Percentiles rank a stretch among this genome's conserved stretches.
These are phyloP conservation scores for Penicillium alfredii DNA, from an alignment of 495 filamentous ascomycete species.

Conservation along the genomic window DNA sequence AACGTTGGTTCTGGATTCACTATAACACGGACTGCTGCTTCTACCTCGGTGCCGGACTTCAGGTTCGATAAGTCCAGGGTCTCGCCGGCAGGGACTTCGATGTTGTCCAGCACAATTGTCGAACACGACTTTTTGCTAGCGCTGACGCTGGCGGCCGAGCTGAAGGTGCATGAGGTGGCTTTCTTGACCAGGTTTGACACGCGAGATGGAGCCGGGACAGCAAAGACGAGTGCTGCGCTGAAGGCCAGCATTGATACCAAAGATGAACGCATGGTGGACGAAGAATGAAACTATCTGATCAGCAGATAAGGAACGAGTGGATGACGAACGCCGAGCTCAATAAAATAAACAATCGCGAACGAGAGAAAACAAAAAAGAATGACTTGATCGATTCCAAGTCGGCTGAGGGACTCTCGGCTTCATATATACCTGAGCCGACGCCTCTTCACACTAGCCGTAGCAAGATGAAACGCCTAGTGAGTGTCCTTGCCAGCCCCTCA, in stretches of 20 bases:
- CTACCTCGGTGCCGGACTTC: constrained; percentile 39
- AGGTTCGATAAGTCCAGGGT: constrained; percentile 48
- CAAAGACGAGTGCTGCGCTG: constrained; percentile 17
- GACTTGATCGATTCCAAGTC: not conserved
- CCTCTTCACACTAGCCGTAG: too few species aligned
- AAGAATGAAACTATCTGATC: constrained; percentile 9
- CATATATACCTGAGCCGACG: too few species aligned
- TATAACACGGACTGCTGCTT: too few species aligned
- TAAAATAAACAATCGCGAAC: not conserved
- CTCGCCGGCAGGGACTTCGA: constrained; percentile 48
- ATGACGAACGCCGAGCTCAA: constrained; percentile 6
- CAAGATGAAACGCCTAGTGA: too few species aligned
- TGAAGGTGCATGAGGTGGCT: constrained; percentile 45
- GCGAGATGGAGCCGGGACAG: constrained; percentile 23
- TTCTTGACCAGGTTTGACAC: constrained; percentile 24
- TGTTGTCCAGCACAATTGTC: constrained; percentile 41
- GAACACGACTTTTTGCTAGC: constrained; percentile 45
- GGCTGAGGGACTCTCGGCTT: too few species aligned
- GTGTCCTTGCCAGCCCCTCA: too few species aligned
- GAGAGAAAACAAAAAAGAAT: not conserved
- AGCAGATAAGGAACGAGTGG: constrained; percentile 14
- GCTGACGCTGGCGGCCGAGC: constrained; percentile 35
- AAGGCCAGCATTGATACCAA: constrained; percentile 18
- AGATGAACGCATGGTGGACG: constrained; percentile 16
- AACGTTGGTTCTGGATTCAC: too few species aligned